Conservation (phyloP, 148 eudicot species). For the Spergularia marina region DNA sequence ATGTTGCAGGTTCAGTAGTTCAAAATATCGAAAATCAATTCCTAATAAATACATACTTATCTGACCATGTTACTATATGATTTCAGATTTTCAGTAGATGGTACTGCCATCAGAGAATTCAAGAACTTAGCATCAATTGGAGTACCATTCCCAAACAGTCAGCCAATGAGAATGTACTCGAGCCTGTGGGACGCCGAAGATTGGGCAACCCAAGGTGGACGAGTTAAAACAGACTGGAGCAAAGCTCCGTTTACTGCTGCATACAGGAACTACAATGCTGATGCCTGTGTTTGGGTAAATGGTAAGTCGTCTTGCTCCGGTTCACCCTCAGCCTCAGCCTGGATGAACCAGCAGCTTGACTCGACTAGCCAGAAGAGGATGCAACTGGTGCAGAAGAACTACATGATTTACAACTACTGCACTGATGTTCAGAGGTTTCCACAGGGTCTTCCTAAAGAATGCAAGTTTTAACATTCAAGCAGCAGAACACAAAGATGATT, state of each 20-base stretch:
- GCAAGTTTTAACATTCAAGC: constrained; percentile 5
- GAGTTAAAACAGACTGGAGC: constrained; percentile 37
- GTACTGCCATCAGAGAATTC: constrained; percentile 35
- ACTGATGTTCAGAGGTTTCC: constrained; percentile 41
- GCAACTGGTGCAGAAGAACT: constrained; percentile 38
- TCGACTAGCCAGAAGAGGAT: constrained; percentile 34
- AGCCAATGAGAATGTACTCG: constrained; percentile 35
- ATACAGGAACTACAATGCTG: constrained; percentile 31
- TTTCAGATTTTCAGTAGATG: constrained; percentile 32
- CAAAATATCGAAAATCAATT: too few relatives aligned
- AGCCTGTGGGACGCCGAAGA: constrained; percentile 38
- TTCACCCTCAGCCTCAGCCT: constrained; percentile 12
- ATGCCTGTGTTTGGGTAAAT: constrained; percentile 29
- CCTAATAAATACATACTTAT: background rate
- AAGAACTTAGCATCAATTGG: constrained; percentile 31
- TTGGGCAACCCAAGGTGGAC: constrained; percentile 39
- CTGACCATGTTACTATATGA: background rate
- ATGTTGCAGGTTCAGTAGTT: background rate
- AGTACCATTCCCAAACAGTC: constrained; percentile 36
- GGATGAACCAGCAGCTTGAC: constrained; percentile 42
- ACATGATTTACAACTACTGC: constrained; percentile 49
- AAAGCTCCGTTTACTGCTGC: constrained; percentile 38
- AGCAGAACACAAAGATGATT: background rate
- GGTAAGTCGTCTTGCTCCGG: constrained; percentile 28
- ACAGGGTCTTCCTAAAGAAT: constrained; percentile 43